Evolutionary conservation across 352 stramenopile genomes (phyloP), one percentile per base, ranked within the genome.

Genomic region (Pythium oligandrum): DNA sequence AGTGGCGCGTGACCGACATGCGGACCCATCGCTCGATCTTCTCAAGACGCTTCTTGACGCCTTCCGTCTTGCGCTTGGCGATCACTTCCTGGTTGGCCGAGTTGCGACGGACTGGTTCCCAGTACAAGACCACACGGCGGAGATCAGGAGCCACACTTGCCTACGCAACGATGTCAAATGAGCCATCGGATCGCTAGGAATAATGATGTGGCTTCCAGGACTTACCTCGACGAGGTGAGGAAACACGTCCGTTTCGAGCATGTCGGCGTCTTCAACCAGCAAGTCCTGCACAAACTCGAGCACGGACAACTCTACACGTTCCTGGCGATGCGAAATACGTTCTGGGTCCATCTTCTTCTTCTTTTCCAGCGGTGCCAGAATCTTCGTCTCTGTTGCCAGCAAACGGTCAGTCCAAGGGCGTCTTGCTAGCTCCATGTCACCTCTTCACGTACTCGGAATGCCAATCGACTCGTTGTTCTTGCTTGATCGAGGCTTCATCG

Each of bases 111-210:
- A 77, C 64, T 4, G 82, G 78, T 35, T 90, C 79, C 82, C 82
- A 93, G 45, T 74, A 83, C 50, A 93, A 52, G 48, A 93, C 68
- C 7, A 88, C 66, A 26, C 76, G 63, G 42, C 79, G 64, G 37
- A 93, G 62, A 50, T 90, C 82, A 26, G 77, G 75, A 17, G 82
- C 73, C 10, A 86, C 82, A 45, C 66, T 92, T 43, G 75, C 77
- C 78, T 90, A 35, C 37, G 33, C 11, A 40, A 31, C 7, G 6
- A 44, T 53, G 17, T 26, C 17, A 26, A 26, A 26, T 26, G 17
- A 26, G 17, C 17, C 17, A 26, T 26, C 17, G 17, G 17, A 26
- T 26, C 17, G 17, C 17, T 26, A 26, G 17, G 17, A 26, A 26
- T 26, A 26, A 26, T 26, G 17, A 26, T 26, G 17, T 26, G 17